These are phyloP conservation scores for Pleurotus cornucopiae DNA, from an alignment of 768 basidiomycete genomes.

Conservation along the genomic window DNA sequence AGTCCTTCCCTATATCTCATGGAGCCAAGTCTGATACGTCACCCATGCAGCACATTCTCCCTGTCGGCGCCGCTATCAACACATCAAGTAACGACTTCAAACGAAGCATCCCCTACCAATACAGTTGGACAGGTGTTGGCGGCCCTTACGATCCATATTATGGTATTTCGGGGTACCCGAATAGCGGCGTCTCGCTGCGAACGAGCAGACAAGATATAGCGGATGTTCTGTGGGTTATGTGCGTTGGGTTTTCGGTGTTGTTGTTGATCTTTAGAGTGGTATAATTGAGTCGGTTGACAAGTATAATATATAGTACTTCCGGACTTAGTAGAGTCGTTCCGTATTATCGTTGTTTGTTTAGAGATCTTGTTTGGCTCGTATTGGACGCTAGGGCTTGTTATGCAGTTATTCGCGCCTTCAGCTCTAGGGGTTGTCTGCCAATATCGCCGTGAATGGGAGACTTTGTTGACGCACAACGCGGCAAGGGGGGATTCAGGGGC, in stretches of 20 bases:
- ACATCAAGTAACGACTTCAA: constrained; percentile 16
- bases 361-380: too few species aligned
- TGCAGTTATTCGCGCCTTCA: too few species aligned
- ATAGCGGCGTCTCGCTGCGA: background rate
- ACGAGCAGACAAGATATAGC: background rate
- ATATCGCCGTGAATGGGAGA: too few species aligned
- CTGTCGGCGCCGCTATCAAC: constrained; percentile 49
- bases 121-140: background rate
- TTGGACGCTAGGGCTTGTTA: too few species aligned
- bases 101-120: background rate
- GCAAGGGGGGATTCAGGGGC: too few species aligned
- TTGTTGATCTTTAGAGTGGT: constrained; percentile 1
- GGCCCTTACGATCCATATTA: too few species aligned
- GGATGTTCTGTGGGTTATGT: constrained; percentile 2
- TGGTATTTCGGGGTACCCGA: too few species aligned
- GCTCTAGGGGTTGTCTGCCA: too few species aligned
- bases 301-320: too few species aligned
- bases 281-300: background rate
- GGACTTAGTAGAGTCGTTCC: too few species aligned
- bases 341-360: too few species aligned
- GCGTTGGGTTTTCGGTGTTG: background rate
- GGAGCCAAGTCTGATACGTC: background rate
- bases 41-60: constrained; percentile 38
- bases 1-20: background rate
- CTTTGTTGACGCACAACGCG: too few species aligned